A percentile compares a stretch with the other conserved stretches of the same genome.
phyloP scores from a whole-genome alignment of 1,284 basidiomycete species.

The Stygiomarasmius scandens region DNA sequence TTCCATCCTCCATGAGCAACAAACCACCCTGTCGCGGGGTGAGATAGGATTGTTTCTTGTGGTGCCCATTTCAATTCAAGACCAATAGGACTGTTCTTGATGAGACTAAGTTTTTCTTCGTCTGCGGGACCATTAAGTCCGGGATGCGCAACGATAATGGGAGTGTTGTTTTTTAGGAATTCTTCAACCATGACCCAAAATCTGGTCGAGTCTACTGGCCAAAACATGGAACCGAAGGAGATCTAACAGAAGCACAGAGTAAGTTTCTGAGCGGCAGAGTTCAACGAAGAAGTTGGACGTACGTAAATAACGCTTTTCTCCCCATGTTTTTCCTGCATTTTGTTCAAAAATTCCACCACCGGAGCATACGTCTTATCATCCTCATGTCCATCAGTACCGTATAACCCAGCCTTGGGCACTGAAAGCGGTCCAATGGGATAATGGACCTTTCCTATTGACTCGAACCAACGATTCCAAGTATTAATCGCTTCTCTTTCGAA shows the following conservation, averaged over 20 bases:
- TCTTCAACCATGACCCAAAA: constrained; percentile 5
- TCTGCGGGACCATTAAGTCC: not conserved
- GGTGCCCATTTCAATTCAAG: constrained; percentile 8
- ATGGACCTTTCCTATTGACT: constrained; percentile 1
- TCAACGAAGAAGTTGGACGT: not conserved
- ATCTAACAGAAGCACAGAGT: constrained; percentile 4
- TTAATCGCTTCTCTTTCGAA: constrained; percentile 4
- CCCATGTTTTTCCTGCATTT: constrained; percentile 3
- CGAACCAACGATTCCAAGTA: constrained; percentile 6
- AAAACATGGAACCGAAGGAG: constrained; percentile 6
- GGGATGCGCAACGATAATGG: constrained; percentile 5
- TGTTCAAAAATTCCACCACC: constrained; percentile 1
- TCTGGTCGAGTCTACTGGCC: not conserved
- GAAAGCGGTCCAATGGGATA: constrained; percentile 6
- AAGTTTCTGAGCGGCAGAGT: no score
- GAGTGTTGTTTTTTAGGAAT: not conserved
- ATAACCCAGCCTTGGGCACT: not conserved
- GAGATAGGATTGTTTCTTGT: constrained; percentile 2
- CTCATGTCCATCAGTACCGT: not conserved
- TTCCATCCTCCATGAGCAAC: constrained; percentile 11
- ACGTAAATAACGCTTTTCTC: constrained; percentile 5
- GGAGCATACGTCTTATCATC: not conserved
- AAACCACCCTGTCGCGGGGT: constrained; percentile 10
- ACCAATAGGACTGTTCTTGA: constrained; percentile 6
- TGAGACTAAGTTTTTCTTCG: constrained; percentile 6